These are phyloP conservation scores for Erysimum pusillum DNA, from an alignment of 441 rosid genomes.

Conservation along the genomic window DNA sequence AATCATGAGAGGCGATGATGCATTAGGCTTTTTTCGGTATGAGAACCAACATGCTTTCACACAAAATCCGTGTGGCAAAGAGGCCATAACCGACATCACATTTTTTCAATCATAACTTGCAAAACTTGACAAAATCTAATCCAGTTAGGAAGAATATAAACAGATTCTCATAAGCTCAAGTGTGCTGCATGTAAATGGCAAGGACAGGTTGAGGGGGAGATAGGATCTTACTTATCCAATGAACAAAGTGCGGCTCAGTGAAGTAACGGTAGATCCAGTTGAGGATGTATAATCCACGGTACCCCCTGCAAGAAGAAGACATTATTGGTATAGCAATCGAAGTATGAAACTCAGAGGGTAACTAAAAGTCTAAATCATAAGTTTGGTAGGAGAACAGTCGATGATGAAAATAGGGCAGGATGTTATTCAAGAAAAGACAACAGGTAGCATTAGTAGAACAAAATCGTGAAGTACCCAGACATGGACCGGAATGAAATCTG, in stretches of 20 bases:
- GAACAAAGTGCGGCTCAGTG: slow-evolving; percentile 70
- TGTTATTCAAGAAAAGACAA: neutral
- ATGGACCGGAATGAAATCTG: neutral
- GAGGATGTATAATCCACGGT: slow-evolving; percentile 62
- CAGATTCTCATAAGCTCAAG: neutral
- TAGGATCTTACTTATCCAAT: slow-evolving; percentile 63
- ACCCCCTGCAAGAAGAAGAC: slow-evolving; percentile 55
- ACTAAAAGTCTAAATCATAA: neutral
- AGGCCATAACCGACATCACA: slow-evolving; percentile 7
- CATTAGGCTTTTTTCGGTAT: neutral
- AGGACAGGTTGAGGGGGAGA: neutral
- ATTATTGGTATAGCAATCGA: slow-evolving; percentile 1
- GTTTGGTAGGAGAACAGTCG: neutral
- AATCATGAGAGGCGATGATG: slow-evolving; percentile 6
- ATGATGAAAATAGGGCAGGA: neutral
- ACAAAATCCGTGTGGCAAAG: slow-evolving; percentile 1
- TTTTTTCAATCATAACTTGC: slow-evolving; percentile 1
- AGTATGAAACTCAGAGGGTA: slow-evolving; percentile 6
- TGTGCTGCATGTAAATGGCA: neutral
- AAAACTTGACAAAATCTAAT: slow-evolving; percentile 1
- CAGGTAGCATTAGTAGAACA: slow-evolving; percentile 4
- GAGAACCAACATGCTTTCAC: slow-evolving; percentile 25
- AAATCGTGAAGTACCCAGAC: neutral
- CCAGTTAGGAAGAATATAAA: neutral
- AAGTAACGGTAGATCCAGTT: slow-evolving; percentile 79